Conservation (phyloP, 495 filamentous ascomycete genomes). For the Haplographium delicatum region DNA sequence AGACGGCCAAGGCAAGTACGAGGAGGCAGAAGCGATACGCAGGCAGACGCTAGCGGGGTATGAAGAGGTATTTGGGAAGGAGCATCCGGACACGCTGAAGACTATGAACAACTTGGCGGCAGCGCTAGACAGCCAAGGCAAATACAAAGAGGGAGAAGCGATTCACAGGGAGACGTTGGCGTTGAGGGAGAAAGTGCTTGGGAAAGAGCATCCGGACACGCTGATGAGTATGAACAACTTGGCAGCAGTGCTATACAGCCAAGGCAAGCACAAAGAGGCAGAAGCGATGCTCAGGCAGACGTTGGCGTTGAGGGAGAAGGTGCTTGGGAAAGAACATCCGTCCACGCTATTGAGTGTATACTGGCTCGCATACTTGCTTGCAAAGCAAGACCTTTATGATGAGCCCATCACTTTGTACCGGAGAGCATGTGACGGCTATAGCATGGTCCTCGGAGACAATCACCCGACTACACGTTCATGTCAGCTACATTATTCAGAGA, state of each 20-base stretch:
- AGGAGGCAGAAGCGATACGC: neutral
- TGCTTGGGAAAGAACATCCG: neutral
- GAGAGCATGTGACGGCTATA: slow-evolving; percentile 4
- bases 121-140: neutral
- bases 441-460: slow-evolving; percentile 5
- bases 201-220: slow-evolving; percentile 5
- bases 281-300: slow-evolving; percentile 15
- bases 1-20: neutral
- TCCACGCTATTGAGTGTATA: slow-evolving; percentile 5
- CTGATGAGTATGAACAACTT: neutral
- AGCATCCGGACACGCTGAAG: neutral
- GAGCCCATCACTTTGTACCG: slow-evolving; percentile 3
- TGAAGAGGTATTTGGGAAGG: neutral
- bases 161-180: slow-evolving; percentile 1
- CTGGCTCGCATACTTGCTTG: slow-evolving; percentile 2
- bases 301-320: slow-evolving; percentile 13
- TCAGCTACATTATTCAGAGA: slow-evolving; percentile 13
- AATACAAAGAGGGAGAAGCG: slow-evolving; percentile 4
- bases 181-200: slow-evolving; percentile 3
- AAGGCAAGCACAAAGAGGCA: slow-evolving; percentile 14
- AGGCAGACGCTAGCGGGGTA: neutral
- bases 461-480: slow-evolving; percentile 11
- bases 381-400: slow-evolving; percentile 1
- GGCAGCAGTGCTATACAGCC: neutral
- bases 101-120: neutral